Evolutionary conservation across 805 yeast species (phyloP), one percentile per base, ranked within the genome.

Genomic region (Vanderwaltozyma verrucispora): DNA sequence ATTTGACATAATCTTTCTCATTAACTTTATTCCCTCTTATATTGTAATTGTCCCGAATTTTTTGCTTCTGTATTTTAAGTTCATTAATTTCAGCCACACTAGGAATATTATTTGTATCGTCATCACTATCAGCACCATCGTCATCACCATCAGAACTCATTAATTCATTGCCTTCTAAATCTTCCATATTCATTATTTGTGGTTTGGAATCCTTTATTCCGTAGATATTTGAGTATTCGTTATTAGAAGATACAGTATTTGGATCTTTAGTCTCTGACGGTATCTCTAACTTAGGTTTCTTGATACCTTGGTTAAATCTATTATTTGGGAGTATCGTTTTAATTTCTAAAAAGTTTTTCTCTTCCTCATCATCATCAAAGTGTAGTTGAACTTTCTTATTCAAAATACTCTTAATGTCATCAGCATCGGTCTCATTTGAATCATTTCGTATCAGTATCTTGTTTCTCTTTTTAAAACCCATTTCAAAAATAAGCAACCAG

Each of bases 1-100:
- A 32, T 27, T 53, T 51, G 2, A 49, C 50, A 36, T 57, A 56
- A 11, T 46, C 49, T 20, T 36, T 53, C 32, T 57, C 62, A 15
- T 36, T 36, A 15, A 19, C 20, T 14, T 24, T 19, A 4, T 26
- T 30, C 13, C 32, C 23, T n/a, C 12, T 18, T 3, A 14, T 14
- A 12, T 4, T 23, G 8, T 11, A 7, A 11, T 27, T 21, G 31
- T 17, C 28, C 29, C 19, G 4, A 3, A 10, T 12, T 17, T 17
- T 17, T 32, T 3, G 16, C 11, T 30, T 30, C 29, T 23, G 14
- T 3, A 10, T 6, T 18, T 17, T 27, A 21, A 40, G 13, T n/a
- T 20, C 28, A 3, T 29, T 17, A 16, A 36, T 16, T n/a, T 37
- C 38, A 13, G 33, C 33, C 10, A 18, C 17, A n/a, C 20, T 33